Evolutionary conservation across 2,329 filamentous ascomycete genomes (phyloP).

Genomic region (Ceratocystis lukuohia): DNA sequence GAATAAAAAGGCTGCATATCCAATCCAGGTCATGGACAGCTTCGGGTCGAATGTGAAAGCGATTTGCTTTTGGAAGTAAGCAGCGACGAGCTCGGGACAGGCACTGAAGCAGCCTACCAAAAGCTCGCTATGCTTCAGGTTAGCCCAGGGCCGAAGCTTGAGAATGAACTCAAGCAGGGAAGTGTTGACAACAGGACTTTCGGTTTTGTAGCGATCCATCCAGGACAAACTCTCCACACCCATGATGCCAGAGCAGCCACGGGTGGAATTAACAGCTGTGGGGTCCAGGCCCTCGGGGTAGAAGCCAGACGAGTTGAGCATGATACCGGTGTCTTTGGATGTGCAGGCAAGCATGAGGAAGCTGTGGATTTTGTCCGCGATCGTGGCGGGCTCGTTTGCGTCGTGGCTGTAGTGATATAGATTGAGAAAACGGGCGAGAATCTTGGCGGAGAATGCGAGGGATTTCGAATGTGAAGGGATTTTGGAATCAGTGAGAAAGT

Average conservation of each 20-base stretch:
- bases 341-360: conserved; percentile 69
- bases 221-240: conserved; percentile 58
- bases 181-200: conserved; percentile 64
- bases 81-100: conserved; percentile 73
- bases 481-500: conserved; percentile 61
- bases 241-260: conserved; percentile 34
- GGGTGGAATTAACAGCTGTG: conserved; percentile 27
- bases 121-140: conserved; percentile 66
- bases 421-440: conserved; percentile 56
- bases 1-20: conserved; percentile 80
- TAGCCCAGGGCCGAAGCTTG: conserved; percentile 70
- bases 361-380: conserved; percentile 58
- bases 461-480: conserved; percentile 63
- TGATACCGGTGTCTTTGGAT: conserved; percentile 54
- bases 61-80: conserved; percentile 71
- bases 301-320: conserved; percentile 66
- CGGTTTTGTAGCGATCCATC: conserved; percentile 51
- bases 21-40: conserved; percentile 84
- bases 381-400: conserved; percentile 33
- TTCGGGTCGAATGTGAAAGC: conserved; percentile 84
- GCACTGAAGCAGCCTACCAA: conserved; percentile 64
- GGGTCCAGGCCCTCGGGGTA: conserved; percentile 62
- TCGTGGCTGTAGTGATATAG: conserved; percentile 52
- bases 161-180: conserved; percentile 67
- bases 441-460: conserved; percentile 59